A percentile compares a stretch with the other conserved stretches of the same genome.
These are phyloP conservation scores for Pseudocercospora vitis DNA, from an alignment of 2,329 filamentous ascomycete species.

Conservation along the genomic window DNA sequence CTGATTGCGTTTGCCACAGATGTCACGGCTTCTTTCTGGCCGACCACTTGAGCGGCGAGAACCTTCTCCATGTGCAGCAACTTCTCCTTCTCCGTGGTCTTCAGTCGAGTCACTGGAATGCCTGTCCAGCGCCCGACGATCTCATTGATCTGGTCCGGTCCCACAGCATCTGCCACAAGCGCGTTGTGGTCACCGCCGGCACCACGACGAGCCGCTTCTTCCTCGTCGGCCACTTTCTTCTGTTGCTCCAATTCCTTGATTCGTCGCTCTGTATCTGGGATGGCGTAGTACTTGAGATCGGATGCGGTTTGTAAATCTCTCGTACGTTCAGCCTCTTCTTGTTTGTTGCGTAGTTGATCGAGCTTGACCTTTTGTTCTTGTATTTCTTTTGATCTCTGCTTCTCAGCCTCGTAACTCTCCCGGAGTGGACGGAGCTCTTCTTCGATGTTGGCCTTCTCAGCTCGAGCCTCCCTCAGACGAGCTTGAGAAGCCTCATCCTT, in stretches of 20 bases:
- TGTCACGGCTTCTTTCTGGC: conserved; percentile 88
- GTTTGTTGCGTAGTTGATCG: conserved; percentile 84
- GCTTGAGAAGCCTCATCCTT: conserved; percentile 89
- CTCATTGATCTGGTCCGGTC: conserved; percentile 97
- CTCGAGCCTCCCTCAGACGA: conserved; percentile 77
- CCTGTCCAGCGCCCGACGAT: conserved; percentile 98
- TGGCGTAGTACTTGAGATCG: conserved; percentile 95
- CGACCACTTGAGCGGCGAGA: conserved; percentile 80
- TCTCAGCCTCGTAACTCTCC: conserved; percentile 94
- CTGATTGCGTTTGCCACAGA: conserved; percentile 96
- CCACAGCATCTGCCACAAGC: conserved; percentile 89
- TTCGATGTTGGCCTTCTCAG: conserved; percentile 89
- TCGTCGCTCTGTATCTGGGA: conserved; percentile 80
- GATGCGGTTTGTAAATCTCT: conserved; percentile 84
- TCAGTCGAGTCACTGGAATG: conserved; percentile 90
- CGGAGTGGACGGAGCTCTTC: conserved; percentile 89
- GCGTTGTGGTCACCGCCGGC: conserved; percentile 56
- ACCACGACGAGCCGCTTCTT: conserved; percentile 57
- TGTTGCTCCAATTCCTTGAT: conserved; percentile 81
- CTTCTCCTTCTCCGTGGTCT: conserved; percentile 96
- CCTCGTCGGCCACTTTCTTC: conserved; percentile 75
- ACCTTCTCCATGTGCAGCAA: conserved; percentile 94
- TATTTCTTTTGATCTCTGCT: conserved; percentile 59
- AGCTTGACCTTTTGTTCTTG: conserved; percentile 86
- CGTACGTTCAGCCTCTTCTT: conserved; percentile 86